Percentiles rank a stretch among this genome's conserved stretches.
These are phyloP conservation scores for Dothideomycetidae sp. DNA, from an alignment of 2,329 filamentous ascomycete species.

Conservation along the genomic window DNA sequence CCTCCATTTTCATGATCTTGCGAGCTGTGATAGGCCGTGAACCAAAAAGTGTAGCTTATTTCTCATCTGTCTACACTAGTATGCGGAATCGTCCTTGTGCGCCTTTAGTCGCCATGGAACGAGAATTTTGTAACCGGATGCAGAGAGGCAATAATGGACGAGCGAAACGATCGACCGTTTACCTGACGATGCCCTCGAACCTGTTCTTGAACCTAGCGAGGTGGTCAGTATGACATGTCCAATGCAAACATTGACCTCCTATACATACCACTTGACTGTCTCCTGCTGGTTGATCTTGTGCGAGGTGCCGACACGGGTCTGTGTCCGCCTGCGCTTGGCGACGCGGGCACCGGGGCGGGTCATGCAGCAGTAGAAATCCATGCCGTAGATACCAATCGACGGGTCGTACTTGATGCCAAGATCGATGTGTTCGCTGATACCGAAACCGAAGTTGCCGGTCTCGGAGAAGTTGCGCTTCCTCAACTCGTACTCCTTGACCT, in stretches of 20 bases:
- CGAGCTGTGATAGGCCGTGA: constrained; percentile 25
- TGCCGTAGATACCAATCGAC: constrained; percentile 96
- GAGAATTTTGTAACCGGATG: constrained; percentile 7
- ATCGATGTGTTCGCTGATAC: constrained; percentile 99
- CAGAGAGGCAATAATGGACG: constrained; percentile 8
- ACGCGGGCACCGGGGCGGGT: constrained; percentile 97
- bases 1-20: constrained; percentile 14
- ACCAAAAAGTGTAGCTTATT: constrained; percentile 10
- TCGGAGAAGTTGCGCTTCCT: constrained; percentile 99
- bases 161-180: constrained; percentile 36
- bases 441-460: constrained; percentile 99
- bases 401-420: constrained; percentile 99
- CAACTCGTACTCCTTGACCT: constrained; percentile 99
- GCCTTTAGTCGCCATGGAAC: constrained; percentile 5
- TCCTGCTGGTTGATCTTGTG: constrained; percentile 92
- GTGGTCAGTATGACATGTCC: constrained; percentile 5
- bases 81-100: constrained; percentile 4
- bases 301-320: constrained; percentile 69
- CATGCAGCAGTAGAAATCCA: constrained; percentile 99
- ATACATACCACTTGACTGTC: constrained; percentile 86
- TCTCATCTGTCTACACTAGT: constrained; percentile 9
- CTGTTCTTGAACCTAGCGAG: constrained; percentile 49
- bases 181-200: constrained; percentile 98
- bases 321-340: constrained; percentile 80
- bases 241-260: too few species aligned